Percentiles rank a stretch among this genome's conserved stretches.
Conservation (phyloP, 176 grass and related monocot species). For the Carex scoparia region DNA sequence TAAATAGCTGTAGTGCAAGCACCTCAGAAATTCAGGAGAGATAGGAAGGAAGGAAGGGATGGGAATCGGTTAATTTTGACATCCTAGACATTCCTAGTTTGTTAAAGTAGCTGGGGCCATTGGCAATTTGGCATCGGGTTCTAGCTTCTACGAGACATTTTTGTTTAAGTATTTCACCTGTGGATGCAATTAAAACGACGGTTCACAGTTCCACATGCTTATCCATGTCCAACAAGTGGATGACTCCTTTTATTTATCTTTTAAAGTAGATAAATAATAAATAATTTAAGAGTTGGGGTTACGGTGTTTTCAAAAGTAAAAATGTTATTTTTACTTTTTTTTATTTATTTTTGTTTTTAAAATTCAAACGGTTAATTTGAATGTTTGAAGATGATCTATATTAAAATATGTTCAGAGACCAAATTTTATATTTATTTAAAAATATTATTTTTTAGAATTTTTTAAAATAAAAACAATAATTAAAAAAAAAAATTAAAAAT, state of each 20-base stretch:
- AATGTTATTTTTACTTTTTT: too few relatives aligned
- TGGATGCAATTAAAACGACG: not conserved
- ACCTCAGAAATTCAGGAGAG: not conserved
- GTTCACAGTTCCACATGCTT: not conserved
- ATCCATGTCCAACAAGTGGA: not conserved
- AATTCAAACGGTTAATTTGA: too few relatives aligned
- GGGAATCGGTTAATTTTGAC: not conserved
- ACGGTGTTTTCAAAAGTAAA: too few relatives aligned
- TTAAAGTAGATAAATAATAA: not conserved
- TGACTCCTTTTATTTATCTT: not conserved
- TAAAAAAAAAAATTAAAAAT: too few relatives aligned
- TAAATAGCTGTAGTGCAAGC: not conserved
- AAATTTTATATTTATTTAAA: too few relatives aligned
- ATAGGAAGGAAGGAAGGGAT: not conserved
- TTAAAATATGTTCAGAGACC: too few relatives aligned
- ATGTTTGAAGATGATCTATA: too few relatives aligned
- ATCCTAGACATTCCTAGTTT: not conserved
- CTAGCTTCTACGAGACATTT: not conserved
- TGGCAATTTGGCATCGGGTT: not conserved
- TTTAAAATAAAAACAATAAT: too few relatives aligned
- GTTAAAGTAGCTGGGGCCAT: not conserved
- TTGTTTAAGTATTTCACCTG: not conserved
- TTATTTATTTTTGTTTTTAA: too few relatives aligned
- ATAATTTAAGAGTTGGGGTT: not conserved
- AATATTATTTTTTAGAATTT: too few relatives aligned